Evolutionary conservation across 495 filamentous ascomycete genomes (phyloP), one percentile per base, ranked within the genome.

Genomic region (Aspergillus diversus): DNA sequence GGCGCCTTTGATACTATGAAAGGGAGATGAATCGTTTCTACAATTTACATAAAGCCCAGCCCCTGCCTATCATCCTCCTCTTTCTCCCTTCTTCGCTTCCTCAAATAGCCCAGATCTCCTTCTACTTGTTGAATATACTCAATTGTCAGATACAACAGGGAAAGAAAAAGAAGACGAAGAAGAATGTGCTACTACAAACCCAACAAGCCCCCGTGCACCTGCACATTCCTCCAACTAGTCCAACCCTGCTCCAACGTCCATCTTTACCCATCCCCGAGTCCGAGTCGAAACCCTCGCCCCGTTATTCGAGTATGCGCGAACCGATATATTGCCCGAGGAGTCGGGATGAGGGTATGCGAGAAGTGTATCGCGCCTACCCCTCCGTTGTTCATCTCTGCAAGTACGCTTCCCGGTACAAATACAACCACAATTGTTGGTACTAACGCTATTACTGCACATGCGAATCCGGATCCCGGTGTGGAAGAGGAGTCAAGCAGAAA

Each of bases 201-300:
- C 64, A 70, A 67, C 64, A 61, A 57, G 33, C 60, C 57, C 1
- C 56, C 48, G 57, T 72, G 63, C 60, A 69, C 61, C 65, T 67
- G 69, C 59, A 21, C 57, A 47, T 67, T 66, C 63, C 51, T 55
- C 54, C 65, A 66, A 69, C 64, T 75, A 59, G 32, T 68, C 71
- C 66, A 72, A 61, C 60, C 71, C 34, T 64, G 70, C 39, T 33
- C 60, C 61, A 5, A 52, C 49, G 43, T 56, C 64, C 31, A 61
- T n/a, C 17, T 42, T 49, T 51, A 33, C 48, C 52, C 52, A 57
- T 64, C 60, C 47, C 68, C 59, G 59, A 63, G 16, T 17, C 33
- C 53, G 17, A 9, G 15, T 11, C 39, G 17, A 21, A 67, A 65
- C 59, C 59, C 62, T 5, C 48, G 56, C 31, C 61, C 63, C 43